A percentile compares a stretch with the other conserved stretches of the same genome.
Evolutionary conservation across 2,329 filamentous ascomycete species (phyloP).

Genomic region (Ceratocystis eucalypticola): DNA sequence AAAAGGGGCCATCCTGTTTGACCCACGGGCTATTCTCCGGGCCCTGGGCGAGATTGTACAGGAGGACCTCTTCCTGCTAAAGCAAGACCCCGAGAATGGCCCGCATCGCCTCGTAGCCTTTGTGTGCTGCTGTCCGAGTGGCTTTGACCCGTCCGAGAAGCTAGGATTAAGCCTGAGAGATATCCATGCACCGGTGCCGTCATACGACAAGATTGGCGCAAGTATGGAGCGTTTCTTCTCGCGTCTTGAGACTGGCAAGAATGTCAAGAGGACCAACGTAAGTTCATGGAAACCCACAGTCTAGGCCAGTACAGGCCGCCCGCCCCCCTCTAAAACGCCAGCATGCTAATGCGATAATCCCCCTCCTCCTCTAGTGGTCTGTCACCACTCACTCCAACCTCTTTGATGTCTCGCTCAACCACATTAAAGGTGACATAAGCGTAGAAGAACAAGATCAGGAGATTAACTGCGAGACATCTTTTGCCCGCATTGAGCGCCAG

Average conservation of each 20-base stretch:
- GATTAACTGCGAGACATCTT: constrained; percentile 30
- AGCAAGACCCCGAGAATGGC: constrained; percentile 24
- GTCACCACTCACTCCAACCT: constrained; percentile 33
- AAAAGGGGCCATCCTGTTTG: constrained; percentile 13
- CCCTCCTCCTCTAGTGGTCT: constrained; percentile 31
- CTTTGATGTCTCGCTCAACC: constrained; percentile 30
- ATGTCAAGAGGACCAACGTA: constrained; percentile 39
- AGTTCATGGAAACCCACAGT: constrained; percentile 18
- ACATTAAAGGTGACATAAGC: constrained; percentile 27
- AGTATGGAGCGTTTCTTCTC: constrained; percentile 44
- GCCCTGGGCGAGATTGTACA: constrained; percentile 39
- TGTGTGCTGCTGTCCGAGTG: constrained; percentile 38
- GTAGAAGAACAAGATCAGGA: constrained; percentile 26
- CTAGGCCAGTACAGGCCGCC: too few relatives aligned
- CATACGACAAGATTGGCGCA: constrained; percentile 39
- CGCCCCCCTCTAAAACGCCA: not conserved
- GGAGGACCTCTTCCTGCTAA: constrained; percentile 41
- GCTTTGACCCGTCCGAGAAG: constrained; percentile 39
- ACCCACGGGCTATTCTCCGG: constrained; percentile 28
- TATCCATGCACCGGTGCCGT: constrained; percentile 40
- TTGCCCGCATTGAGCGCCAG: constrained; percentile 38
- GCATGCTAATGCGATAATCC: not conserved
- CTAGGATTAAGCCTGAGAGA: constrained; percentile 35
- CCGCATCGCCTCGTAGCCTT: constrained; percentile 35
- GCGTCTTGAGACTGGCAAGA: constrained; percentile 35